Evolutionary conservation across 2,329 filamentous ascomycete species (phyloP), one percentile per base, ranked within the genome.

Genomic region (Cercospora sp.): DNA sequence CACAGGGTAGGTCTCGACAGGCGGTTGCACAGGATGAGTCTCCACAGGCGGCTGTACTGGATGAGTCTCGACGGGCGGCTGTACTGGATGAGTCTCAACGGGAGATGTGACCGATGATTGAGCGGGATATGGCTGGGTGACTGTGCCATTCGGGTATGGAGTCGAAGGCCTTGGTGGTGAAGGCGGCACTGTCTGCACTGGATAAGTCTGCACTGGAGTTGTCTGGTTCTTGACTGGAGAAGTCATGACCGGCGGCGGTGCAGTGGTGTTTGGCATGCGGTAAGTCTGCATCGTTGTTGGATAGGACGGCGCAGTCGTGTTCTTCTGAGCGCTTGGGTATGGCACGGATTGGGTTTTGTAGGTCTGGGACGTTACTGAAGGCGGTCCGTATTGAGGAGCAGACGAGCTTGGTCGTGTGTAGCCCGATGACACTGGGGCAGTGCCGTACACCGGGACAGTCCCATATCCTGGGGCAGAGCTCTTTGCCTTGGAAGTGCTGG

Each of bases 211-310:
- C n/a, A 51, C 48, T 16, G 30, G 16, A 36, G n/a, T 48, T 26
- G 26, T 64, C n/a, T 51, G 45, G 31, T 28, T 5, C 51, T 60
- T 48, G 66, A 45, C 40, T 59, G 40, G 45, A 53, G 63, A 10
- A 66, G 59, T 16, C 45, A 20, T 63, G 45, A 63, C 40, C 10
- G 51, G 51, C 26, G 31, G 55, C 18, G 31, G 53, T 13, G 31
- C 55, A 64, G 63, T 64, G 61, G 60, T 42, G 40, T 59, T 23
- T 57, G 60, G 48, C 28, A 30, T 45, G 31, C 20, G 30, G 12
- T 23, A 57, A 12, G 53, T 60, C 23, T 59, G 33, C 55, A 60
- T 28, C 30, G 55, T 63, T 8, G 45, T 63, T 48, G 63, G 53
- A 36, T 45, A 48, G 36, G 8, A 6, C 8, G 63, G 63, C 16